Evolutionary conservation across 2,329 filamentous ascomycete species (phyloP), one percentile per base, ranked within the genome.

Genomic region (Xylariaceae sp.): DNA sequence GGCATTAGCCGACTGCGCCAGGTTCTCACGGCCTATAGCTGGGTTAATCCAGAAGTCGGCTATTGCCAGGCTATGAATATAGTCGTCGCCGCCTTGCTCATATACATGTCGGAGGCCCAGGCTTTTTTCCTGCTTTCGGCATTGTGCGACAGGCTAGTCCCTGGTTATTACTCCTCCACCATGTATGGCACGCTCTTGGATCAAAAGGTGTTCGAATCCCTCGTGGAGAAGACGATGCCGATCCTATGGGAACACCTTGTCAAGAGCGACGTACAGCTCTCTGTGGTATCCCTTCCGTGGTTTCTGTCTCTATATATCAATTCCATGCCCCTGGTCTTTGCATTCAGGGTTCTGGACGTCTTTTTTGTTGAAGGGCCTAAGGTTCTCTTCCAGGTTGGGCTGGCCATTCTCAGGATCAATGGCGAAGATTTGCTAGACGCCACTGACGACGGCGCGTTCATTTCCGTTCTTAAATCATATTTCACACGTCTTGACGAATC

Each of bases 41-140:
- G 95, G 95, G 90, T 89, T 47, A 95, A 99, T 68, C 84, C 90
- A 50, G 92, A 97, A 63, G 93, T 99, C 52, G 95, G 95, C 64
- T 99, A 99, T 75, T 99, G 95, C 73, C 95, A 99, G 75, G 95
- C 95, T 60, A 99, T 99, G 95, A 99, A 99, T 74, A 99, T 99
- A 65, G 95, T 99, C 32, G 93, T 97, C 52, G 95, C 95, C 18
- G 95, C 95, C n/a, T 79, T 99, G 55, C 82, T 99, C 66, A 99
- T 99, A 80, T 98, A 98, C 79, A 96, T 96, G 87, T 98, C 93
- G 7, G 95, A 99, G 75, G 76, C 89, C 0, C 95, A 99, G 75
- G 95, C 95, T 1, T 99, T 98, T 76, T 99, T 95, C 73, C 81
- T 97, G 7, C 84, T 99, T 43, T 96, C 92, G 1, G 83, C 93